A percentile compares a stretch with the other conserved stretches of the same genome.
phyloP scores from a whole-genome alignment of 1,139 yeast genomes.

The Petasospora rhodanensis region DNA sequence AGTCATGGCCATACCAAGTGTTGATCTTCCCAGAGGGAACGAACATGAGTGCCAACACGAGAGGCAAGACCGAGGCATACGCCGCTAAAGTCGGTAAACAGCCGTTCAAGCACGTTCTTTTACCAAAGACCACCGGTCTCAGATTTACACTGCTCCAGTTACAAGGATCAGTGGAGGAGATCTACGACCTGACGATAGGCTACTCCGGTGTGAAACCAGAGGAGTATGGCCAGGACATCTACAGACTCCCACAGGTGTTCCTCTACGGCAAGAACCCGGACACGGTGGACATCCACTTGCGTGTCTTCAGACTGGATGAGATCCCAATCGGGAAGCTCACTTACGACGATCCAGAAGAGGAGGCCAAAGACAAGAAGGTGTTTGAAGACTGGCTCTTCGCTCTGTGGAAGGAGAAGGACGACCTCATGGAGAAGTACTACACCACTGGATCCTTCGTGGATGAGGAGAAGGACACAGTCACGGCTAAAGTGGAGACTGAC shows the following conservation, averaged over 20 bases:
- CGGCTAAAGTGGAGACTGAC: slow-evolving; percentile 19
- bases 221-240: slow-evolving; percentile 76
- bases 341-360: slow-evolving; percentile 40
- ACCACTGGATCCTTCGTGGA: slow-evolving; percentile 50
- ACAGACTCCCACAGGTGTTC: slow-evolving; percentile 60
- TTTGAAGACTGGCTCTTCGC: slow-evolving; percentile 75
- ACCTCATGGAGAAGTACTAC: slow-evolving; percentile 55
- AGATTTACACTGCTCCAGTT: slow-evolving; percentile 63
- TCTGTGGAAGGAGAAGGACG: slow-evolving; percentile 80
- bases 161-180: slow-evolving; percentile 53
- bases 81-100: slow-evolving; percentile 45
- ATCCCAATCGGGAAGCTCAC: slow-evolving; percentile 60
- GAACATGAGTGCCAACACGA: slow-evolving; percentile 66
- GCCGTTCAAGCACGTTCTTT: slow-evolving; percentile 58
- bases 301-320: slow-evolving; percentile 51
- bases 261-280: slow-evolving; percentile 70
- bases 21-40: slow-evolving; percentile 95
- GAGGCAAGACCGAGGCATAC: slow-evolving; percentile 50
- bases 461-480: slow-evolving; percentile 6
- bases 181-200: slow-evolving; percentile 82
- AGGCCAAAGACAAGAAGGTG: slow-evolving; percentile 34
- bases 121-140: slow-evolving; percentile 82
- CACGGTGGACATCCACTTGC: slow-evolving; percentile 57
- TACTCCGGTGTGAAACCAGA: slow-evolving; percentile 63
- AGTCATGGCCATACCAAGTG: slow-evolving; percentile 45